Conservation (phyloP, 192 early-diverging fungal genomes). For the Backusella australiensis region DNA sequence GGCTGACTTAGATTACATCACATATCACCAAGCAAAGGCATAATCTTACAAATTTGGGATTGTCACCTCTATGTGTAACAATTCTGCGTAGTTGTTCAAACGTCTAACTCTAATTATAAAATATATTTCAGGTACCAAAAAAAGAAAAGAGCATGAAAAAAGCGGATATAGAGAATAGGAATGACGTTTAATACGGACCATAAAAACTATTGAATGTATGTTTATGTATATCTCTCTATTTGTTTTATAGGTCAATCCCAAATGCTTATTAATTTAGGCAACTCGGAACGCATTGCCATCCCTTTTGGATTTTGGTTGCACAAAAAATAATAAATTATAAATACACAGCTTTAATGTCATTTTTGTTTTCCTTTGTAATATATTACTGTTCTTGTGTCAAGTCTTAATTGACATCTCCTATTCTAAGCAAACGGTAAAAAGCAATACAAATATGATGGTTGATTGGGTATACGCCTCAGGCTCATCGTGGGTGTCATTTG, state of each 20-base stretch:
- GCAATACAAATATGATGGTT: neutral
- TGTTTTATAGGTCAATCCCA: neutral
- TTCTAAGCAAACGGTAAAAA: neutral
- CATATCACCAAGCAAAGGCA: neutral
- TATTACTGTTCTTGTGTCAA: neutral
- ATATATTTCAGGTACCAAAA: neutral
- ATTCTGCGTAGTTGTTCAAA: neutral
- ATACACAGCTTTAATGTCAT: neutral
- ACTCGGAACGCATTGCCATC: neutral
- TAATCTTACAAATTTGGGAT: neutral
- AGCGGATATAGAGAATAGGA: neutral
- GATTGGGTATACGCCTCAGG: slow-evolving; percentile 20
- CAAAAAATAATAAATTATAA: slow-evolving; percentile 7
- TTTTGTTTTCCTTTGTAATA: neutral
- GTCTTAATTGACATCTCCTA: neutral
- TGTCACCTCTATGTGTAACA: neutral
- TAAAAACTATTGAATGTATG: neutral
- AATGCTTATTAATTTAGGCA: slow-evolving; percentile 1
- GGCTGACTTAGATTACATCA: neutral
- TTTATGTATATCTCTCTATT: neutral
- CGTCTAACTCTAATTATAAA: neutral
- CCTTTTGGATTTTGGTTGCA: neutral
- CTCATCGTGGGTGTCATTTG: slow-evolving; percentile 15
- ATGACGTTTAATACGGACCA: neutral
- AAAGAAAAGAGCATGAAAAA: neutral